phyloP scores from a whole-genome alignment of 73 alveolate species.

The Symbiodinium natans region DNA sequence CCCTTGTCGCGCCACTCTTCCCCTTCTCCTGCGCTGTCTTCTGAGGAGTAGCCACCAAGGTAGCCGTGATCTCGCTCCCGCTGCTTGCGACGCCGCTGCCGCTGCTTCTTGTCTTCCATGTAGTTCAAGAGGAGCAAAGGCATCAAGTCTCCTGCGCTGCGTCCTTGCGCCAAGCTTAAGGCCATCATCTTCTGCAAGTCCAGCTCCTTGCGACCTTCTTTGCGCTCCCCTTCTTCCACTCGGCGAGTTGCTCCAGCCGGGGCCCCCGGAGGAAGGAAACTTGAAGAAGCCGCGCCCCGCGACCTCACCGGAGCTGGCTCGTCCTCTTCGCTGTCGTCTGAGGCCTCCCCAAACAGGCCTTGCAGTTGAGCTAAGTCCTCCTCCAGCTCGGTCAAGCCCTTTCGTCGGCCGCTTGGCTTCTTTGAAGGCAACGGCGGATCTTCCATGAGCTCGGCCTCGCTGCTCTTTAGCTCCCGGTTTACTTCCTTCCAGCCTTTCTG shows the following conservation, averaged over 20 bases:
- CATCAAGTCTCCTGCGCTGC: not conserved
- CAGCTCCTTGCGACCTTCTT: not conserved
- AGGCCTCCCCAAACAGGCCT: not conserved
- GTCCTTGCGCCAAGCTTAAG: not conserved
- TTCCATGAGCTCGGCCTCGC: not conserved
- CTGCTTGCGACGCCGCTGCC: not conserved
- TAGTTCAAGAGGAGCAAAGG: not conserved
- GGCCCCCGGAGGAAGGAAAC: not conserved
- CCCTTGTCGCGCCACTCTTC: not conserved
- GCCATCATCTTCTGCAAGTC: not conserved
- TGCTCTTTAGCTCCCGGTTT: not conserved
- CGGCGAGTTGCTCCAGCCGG: not conserved
- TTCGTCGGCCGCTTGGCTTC: too few species aligned
- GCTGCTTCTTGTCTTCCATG: not conserved
- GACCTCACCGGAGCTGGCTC: not conserved
- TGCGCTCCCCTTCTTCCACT: not conserved
- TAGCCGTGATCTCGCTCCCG: not conserved
- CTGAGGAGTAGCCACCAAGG: slow-evolving; percentile 49
- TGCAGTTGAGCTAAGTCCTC: not conserved
- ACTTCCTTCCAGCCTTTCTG: not conserved
- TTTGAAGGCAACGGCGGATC: too few species aligned
- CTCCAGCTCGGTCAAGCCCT: too few species aligned
- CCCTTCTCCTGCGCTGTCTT: not conserved
- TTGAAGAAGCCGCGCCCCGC: not conserved
- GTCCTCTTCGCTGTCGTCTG: not conserved